Conservation (phyloP, 2,329 filamentous ascomycete genomes). For the Paraphaeosphaeria sporulosa region DNA sequence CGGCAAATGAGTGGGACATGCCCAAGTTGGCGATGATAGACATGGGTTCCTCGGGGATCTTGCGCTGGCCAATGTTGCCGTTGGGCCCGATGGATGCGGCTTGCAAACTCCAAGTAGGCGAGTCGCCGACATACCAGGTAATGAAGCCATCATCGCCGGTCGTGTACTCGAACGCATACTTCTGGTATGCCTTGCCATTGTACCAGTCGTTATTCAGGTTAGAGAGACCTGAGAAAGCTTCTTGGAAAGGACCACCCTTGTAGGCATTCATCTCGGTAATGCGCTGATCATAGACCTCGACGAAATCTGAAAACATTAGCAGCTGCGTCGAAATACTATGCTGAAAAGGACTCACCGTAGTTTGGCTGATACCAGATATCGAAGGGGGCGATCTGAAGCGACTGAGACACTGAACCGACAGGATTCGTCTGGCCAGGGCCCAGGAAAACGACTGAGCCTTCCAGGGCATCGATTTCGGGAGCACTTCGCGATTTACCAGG, state of each 20-base stretch:
- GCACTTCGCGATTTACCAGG: slow-evolving; percentile 71
- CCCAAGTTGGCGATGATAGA: slow-evolving; percentile 73
- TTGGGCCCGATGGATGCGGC: slow-evolving; percentile 69
- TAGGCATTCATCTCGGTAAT: slow-evolving; percentile 63
- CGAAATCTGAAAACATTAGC: slow-evolving; percentile 57
- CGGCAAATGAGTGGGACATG: slow-evolving; percentile 72
- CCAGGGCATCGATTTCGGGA: slow-evolving; percentile 76
- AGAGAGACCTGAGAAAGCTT: slow-evolving; percentile 63
- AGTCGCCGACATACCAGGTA: slow-evolving; percentile 72
- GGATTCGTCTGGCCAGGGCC: slow-evolving; percentile 58
- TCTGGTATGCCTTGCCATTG: slow-evolving; percentile 62
- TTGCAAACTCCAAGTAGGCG: slow-evolving; percentile 70
- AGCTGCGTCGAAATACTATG: neutral
- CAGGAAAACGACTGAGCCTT: slow-evolving; percentile 67
- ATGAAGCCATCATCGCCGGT: slow-evolving; percentile 67
- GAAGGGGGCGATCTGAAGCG: slow-evolving; percentile 72
- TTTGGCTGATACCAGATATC: slow-evolving; percentile 74
- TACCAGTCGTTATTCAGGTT: slow-evolving; percentile 67
- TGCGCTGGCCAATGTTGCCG: slow-evolving; percentile 72
- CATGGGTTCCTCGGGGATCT: slow-evolving; percentile 73
- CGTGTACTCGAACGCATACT: slow-evolving; percentile 64
- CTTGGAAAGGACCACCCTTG: slow-evolving; percentile 63
- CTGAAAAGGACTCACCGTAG: slow-evolving; percentile 39
- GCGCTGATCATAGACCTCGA: slow-evolving; percentile 69
- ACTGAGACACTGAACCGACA: slow-evolving; percentile 71